Conservation (phyloP, 306 rosid genomes). For the Echinosophora koreensis region DNA sequence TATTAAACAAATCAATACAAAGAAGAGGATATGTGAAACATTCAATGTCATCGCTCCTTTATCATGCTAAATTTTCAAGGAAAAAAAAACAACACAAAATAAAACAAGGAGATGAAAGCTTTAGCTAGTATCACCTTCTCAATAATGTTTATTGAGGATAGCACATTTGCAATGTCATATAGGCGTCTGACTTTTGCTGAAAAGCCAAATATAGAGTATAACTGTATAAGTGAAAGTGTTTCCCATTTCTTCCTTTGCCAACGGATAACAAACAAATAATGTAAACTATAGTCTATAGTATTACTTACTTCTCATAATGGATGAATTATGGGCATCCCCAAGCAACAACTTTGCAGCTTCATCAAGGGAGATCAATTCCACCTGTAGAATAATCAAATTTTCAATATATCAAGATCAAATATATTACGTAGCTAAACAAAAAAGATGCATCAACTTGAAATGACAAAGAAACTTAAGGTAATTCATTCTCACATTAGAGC, state of each 20-base stretch:
- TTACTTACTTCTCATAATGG: constrained; percentile 86
- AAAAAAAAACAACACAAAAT: background rate
- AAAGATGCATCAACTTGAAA: background rate
- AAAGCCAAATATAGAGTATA: constrained; percentile 34
- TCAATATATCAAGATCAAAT: background rate
- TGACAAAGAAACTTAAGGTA: background rate
- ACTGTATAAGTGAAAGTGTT: constrained; percentile 41
- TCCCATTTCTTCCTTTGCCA: background rate
- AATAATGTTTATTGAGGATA: constrained; percentile 85
- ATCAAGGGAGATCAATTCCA: constrained; percentile 81
- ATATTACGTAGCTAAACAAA: background rate
- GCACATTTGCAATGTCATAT: constrained; percentile 93
- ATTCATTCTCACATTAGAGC: constrained; percentile 76
- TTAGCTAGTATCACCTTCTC: constrained; percentile 72
- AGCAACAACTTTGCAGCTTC: constrained; percentile 90
- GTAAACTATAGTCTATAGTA: too few relatives aligned
- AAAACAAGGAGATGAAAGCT: background rate
- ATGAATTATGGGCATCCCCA: constrained; percentile 75
- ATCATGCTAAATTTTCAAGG: background rate
- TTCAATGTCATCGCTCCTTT: background rate
- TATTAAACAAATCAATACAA: background rate
- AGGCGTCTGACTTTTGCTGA: constrained; percentile 97
- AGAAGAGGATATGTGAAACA: background rate
- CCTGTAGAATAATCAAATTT: constrained; percentile 42
- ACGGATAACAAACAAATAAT: constrained; percentile 4